Percentiles rank a stretch among this genome's conserved stretches.
Evolutionary conservation across 208 protist species (phyloP).

Genomic region (Crithidia fasciculata): DNA sequence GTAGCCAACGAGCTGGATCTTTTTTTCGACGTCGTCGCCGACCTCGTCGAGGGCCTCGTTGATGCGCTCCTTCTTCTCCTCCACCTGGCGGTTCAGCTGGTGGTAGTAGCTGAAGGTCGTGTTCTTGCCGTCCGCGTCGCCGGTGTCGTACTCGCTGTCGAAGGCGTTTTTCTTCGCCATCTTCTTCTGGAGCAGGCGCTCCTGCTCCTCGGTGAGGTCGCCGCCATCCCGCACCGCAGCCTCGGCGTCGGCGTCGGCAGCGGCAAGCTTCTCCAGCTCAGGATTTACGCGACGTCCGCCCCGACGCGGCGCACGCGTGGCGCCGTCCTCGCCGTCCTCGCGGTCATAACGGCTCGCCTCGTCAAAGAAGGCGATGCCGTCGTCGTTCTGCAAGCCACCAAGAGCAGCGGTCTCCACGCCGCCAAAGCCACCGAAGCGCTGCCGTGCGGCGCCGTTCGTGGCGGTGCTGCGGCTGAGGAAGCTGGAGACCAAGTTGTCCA

Average conservation of each 20-base stretch:
- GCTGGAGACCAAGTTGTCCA: constrained; percentile 55
- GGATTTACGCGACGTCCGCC: constrained; percentile 24
- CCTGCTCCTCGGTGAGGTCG: constrained; percentile 77
- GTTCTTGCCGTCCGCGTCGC: constrained; percentile 55
- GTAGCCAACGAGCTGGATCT: constrained; percentile 91
- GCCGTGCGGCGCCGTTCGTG: background rate
- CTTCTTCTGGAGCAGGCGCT: constrained; percentile 82
- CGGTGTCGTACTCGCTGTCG: constrained; percentile 83
- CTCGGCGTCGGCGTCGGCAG: constrained; percentile 49
- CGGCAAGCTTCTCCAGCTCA: constrained; percentile 27
- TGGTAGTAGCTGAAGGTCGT: constrained; percentile 86
- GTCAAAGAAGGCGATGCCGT: constrained; percentile 68
- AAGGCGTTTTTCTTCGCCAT: constrained; percentile 93
- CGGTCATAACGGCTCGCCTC: constrained; percentile 24
- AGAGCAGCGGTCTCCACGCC: constrained; percentile 1
- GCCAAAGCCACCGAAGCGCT: background rate
- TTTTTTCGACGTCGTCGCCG: constrained; percentile 83
- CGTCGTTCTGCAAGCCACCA: constrained; percentile 33
- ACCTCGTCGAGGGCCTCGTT: constrained; percentile 83
- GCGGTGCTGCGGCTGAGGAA: constrained; percentile 36
- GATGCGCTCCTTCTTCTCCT: constrained; percentile 83
- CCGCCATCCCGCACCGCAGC: constrained; percentile 50
- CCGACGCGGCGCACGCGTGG: constrained; percentile 4
- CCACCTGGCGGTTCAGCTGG: constrained; percentile 75
- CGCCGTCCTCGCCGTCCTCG: constrained; percentile 37